phyloP scores from a whole-genome alignment of 2,329 filamentous ascomycete genomes.

The Chrysoporthe deuterocubensis region DNA sequence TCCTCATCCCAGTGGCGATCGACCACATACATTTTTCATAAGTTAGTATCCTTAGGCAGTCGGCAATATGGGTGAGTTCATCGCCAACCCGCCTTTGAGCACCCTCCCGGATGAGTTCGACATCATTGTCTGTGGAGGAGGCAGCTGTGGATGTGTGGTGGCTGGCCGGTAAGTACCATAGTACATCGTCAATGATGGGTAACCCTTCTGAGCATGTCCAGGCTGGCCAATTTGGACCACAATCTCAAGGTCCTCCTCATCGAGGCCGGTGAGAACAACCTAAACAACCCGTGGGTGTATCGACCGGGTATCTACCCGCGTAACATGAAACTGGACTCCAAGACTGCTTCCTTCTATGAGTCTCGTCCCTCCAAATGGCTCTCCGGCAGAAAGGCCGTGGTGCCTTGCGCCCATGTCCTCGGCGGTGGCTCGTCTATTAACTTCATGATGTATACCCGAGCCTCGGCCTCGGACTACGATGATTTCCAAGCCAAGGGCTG shows the following conservation, averaged over 20 bases:
- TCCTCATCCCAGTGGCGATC: neutral
- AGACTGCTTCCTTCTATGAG: slow-evolving; percentile 82
- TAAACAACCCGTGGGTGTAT: slow-evolving; percentile 80
- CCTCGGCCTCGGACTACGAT: slow-evolving; percentile 74
- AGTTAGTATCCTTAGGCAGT: neutral
- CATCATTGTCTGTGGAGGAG: slow-evolving; percentile 79
- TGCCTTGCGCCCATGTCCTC: slow-evolving; percentile 74
- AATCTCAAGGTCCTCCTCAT: slow-evolving; percentile 73
- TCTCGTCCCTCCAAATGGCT: slow-evolving; percentile 75
- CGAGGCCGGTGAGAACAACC: slow-evolving; percentile 72
- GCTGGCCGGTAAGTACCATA: slow-evolving; percentile 52
- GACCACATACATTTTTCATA: neutral
- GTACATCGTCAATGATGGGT: slow-evolving; percentile 24
- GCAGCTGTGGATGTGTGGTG: slow-evolving; percentile 66
- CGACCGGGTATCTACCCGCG: slow-evolving; percentile 76
- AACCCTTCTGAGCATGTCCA: slow-evolving; percentile 36
- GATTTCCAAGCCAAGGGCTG: slow-evolving; percentile 82
- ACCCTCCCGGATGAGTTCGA: slow-evolving; percentile 75
- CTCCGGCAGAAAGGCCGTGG: slow-evolving; percentile 70
- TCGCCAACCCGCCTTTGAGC: slow-evolving; percentile 22
- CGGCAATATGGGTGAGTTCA: slow-evolving; percentile 26
- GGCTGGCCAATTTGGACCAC: slow-evolving; percentile 75
- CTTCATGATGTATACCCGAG: slow-evolving; percentile 80
- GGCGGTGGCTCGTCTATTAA: slow-evolving; percentile 77
- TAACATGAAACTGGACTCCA: slow-evolving; percentile 80